Base-by-base conservation (phyloP, 306 rosid genomes). In the Glycine latifolia region DNA sequence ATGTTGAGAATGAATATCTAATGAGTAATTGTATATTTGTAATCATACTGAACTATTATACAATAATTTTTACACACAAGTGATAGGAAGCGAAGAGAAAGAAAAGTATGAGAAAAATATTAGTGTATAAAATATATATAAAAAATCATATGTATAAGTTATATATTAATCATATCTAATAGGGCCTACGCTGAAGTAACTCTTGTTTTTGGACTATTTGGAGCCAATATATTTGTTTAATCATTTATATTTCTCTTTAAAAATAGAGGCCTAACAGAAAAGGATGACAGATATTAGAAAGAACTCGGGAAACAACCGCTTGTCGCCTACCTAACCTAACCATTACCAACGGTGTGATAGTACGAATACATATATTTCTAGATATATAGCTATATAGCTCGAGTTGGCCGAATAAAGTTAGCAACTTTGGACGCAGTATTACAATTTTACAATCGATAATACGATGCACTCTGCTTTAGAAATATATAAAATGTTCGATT, bases 251-350 rank as follows among this genome's bases (percentile, higher is more conserved):
- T 41, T 67, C 35, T 15, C 33, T 67, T 41, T 67, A 52, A 43
- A 67, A 26, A 43, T 8, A 14, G 46, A 35, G 50, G 48, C 20
- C 49, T 66, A 66, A 37, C 71, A 67, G 31, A 39, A 66, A 43
- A 41, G 50, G 50, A n/a, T 41, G 71, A 66, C 6, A 66, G 71
- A 26, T 26, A 66, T 66, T 66, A 39, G 31, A 66, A 67, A 39
- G 33, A 67, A 67, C 26, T 67, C 3, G 1, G 71, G 13, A 67
- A 41, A 67, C 71, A 67, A 67, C 71, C 52, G 35, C 53, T 41
- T 66, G 71, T 67, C 53, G 35, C 52, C 43, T 67, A 43, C 72
- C 72, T 43, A 41, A 67, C 72, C 49, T 43, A 67, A 67, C 53
- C 52, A 43, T 43, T 43, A 41, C 48, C 72, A 67, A 67, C 31